Conservation (phyloP, 208 protist species). For the Zelonia costaricensis region DNA sequence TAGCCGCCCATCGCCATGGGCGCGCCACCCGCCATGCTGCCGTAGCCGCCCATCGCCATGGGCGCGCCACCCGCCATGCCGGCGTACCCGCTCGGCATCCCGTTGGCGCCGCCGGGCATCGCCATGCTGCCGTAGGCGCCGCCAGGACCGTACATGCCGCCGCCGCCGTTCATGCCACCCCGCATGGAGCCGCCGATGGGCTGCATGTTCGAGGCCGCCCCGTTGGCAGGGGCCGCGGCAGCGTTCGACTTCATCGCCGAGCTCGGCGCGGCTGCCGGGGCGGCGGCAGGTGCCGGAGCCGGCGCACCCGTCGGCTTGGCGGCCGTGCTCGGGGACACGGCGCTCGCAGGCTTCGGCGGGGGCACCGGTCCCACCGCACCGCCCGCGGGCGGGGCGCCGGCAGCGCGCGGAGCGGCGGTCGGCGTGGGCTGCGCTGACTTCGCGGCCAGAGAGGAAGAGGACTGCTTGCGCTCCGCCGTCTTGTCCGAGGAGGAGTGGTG, state of each 20-base stretch:
- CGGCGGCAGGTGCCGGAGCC: background rate
- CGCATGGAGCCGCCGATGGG: constrained; percentile 28
- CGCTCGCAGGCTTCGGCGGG: background rate
- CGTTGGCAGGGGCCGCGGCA: background rate
- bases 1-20: background rate
- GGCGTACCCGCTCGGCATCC: constrained; percentile 4
- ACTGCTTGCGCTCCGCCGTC: too few relatives aligned
- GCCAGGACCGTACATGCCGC: constrained; percentile 10
- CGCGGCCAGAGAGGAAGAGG: background rate
- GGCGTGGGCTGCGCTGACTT: background rate
- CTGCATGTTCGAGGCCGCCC: constrained; percentile 9
- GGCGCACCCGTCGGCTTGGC: constrained; percentile 1
- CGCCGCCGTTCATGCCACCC: constrained; percentile 17
- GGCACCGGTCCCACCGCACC: constrained; percentile 1
- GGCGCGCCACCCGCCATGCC: background rate
- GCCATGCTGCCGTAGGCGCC: constrained; percentile 12
- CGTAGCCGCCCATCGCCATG: constrained; percentile 7
- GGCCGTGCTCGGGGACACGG: background rate
- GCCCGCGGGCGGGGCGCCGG: background rate
- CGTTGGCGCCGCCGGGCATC: constrained; percentile 1
- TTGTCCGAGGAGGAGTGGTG: constrained; percentile 9
- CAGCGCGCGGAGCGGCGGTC: background rate
- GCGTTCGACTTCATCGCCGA: constrained; percentile 1
- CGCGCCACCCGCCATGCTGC: background rate
- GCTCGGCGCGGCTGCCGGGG: background rate